Evolutionary conservation across 176 grass and related monocot genomes (phyloP), one percentile per base, ranked within the genome.

Genomic region (Triticum urartu): DNA sequence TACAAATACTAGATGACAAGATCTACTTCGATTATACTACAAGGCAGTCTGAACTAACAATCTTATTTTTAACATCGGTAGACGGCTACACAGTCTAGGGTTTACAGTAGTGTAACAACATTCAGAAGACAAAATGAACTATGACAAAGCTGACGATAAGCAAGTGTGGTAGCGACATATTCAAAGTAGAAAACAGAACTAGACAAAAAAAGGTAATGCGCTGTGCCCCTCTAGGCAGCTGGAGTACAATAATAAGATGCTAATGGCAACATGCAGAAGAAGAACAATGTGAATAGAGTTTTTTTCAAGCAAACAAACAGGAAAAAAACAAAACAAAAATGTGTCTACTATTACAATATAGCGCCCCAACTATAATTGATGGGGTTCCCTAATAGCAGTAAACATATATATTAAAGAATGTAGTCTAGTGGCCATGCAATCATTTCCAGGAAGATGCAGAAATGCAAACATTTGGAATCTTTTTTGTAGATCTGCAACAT

Each of bases 371-470:
- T 81, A 62, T 52, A 40, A 43, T 39, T 79, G 21, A 79, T 50
- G 28, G 25, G 26, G 72, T 62, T 64, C n/a, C 18, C 7, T 9
- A 78, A 63, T 43, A 72, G 10, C 25, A 3, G 38, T 32, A 64
- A 72, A 72, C 36, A 70, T 62, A 72, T 40, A 7, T 54, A 72
- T 42, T 50, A 52, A 69, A 48, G 14, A 82, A 77, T 70, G 40
- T 22, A 90, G 42, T 47, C 63, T 47, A 4, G 42, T 75, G 24
- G 12, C 35, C 17, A 90, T 43, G n/a, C 64, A 15, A 78, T 79
- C 43, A 58, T 45, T 59, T 79, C 33, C 74, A 45, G 64, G 5
- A 28, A 18, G 66, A 68, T 67, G 68, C 58, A 79, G 13, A 65
- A 45, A 79, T 43, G 38, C 8, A 73, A 70, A 66, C 18, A 72